Conservation (phyloP, 129 eudicot genomes). For the Calendula officinalis region DNA sequence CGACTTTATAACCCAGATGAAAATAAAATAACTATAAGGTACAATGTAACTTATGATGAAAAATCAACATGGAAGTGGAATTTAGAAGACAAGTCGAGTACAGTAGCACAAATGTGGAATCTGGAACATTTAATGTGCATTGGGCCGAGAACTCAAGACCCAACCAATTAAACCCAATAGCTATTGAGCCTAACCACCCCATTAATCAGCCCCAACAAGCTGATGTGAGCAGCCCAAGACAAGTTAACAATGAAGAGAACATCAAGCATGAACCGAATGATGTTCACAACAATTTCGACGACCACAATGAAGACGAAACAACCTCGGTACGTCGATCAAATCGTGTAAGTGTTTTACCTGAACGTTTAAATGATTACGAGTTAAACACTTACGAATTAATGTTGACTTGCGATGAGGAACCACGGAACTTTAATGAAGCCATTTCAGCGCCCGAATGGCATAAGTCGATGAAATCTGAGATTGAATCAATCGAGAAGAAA, state of each 20-base stretch:
- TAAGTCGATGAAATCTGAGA: too few relatives aligned
- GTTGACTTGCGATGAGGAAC: too few relatives aligned
- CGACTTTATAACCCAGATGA: background rate
- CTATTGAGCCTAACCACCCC: too few relatives aligned
- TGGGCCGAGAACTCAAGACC: background rate
- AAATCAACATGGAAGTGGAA: background rate
- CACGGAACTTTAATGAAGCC: too few relatives aligned
- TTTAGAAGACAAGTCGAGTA: background rate
- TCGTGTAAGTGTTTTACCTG: background rate
- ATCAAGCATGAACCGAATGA: background rate
- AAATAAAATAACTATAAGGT: background rate
- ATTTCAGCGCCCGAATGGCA: too few relatives aligned
- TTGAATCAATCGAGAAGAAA: too few relatives aligned
- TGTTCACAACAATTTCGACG: background rate
- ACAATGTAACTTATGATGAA: background rate
- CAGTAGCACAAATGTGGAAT: background rate
- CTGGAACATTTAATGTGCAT: background rate
- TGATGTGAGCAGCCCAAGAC: background rate
- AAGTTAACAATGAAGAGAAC: too few relatives aligned
- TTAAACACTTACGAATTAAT: background rate
- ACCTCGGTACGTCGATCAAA: background rate
- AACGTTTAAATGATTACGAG: background rate
- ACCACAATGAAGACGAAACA: background rate
- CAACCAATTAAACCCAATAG: background rate
- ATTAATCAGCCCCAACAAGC: background rate